Base-by-base conservation (phyloP, 257 asterid genomes). In the Penstemon barbatus region DNA sequence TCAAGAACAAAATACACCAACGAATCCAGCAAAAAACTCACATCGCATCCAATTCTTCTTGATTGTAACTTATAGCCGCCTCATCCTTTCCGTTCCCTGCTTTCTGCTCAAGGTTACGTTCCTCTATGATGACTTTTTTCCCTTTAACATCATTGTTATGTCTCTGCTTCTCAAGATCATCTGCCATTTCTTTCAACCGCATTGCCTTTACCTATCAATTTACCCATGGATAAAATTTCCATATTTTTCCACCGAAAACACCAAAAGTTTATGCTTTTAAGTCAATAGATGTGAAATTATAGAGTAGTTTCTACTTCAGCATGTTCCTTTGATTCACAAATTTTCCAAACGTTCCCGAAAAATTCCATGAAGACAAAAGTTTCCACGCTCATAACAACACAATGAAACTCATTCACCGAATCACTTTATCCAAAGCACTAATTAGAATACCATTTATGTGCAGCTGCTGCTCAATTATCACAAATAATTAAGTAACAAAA, bases 101-200 rank as follows among this genome's bases (percentile, higher is more conserved):
- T 39, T 76, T 64, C 55, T 48, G 55, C 68, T 48, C 82, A 48
- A 25, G 42, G 38, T 56, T 62, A 11, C 66, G 61, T 63, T 79
- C 85, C 54, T 72, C 71, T 12, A 63, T 10, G 43, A 76, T 66
- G 55, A 80, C 80, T 46, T 57, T 81, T 78, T 89, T 89, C 64
- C 89, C 91, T 75, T 84, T 85, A 61, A 65, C 56, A 77, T 71
- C 88, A 77, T 83, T 81, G 70, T 56, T 80, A 75, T 75, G 78
- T 72, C 86, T 87, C 89, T 90, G 96, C 78, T 82, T 86, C 79
- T 91, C 85, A 74, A 94, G 86, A 61, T 87, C 91, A 37, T 73
- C 82, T 11, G 94, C 87, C 74, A 89, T 66, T 69, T 87, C 96
- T 80, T 87, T 84, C 85, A 87, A 66, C 76, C 91, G 85, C 84